phyloP scores from a whole-genome alignment of 208 protist genomes.

The Trypanosomatidae sp. region DNA sequence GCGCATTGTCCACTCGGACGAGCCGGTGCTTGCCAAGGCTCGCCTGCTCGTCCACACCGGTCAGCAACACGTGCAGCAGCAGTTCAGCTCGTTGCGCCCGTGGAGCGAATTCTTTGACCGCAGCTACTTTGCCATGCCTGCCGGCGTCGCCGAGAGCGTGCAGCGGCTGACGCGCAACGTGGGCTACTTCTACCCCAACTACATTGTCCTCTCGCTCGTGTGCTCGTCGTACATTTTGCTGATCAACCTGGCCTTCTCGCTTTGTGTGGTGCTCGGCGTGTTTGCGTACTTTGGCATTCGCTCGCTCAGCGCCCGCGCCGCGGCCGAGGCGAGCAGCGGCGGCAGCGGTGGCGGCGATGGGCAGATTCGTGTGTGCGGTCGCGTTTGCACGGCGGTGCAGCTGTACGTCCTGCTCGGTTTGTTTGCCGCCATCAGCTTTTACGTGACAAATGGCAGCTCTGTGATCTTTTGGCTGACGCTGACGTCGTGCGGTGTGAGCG shows the following conservation, averaged over 20 bases:
- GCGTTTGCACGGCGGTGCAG: conserved; percentile 29
- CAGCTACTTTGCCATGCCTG: conserved; percentile 30
- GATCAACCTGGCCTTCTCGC: conserved; percentile 56
- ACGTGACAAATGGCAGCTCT: conserved; percentile 58
- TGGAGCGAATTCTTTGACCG: conserved; percentile 82
- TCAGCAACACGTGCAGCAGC: conserved; percentile 11
- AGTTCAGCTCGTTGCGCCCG: conserved; percentile 34
- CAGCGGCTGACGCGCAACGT: conserved; percentile 60
- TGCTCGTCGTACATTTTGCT: conserved; percentile 70
- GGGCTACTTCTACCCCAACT: conserved; percentile 83
- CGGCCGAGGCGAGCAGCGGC: conserved; percentile 6
- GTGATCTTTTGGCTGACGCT: conserved; percentile 76
- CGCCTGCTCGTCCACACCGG: conserved; percentile 16
- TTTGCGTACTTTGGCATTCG: conserved; percentile 33
- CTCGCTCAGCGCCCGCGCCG: conserved; percentile 5
- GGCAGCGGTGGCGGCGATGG: conserved; percentile 10
- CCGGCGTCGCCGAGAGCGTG: conserved; percentile 34
- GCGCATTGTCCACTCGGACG: conserved; percentile 16
- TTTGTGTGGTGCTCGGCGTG: conserved; percentile 32
- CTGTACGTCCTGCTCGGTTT: conserved; percentile 46
- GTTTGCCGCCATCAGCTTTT: conserved; percentile 55
- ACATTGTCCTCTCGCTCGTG: conserved; percentile 64
- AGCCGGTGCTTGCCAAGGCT: conserved; percentile 8
- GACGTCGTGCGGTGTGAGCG: conserved; percentile 44
- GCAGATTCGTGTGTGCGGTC: conserved; percentile 11